A percentile compares a stretch with the other conserved stretches of the same genome.
Conservation (phyloP, 2,329 filamentous ascomycete species). For the Microdochium trichocladiopsis region DNA sequence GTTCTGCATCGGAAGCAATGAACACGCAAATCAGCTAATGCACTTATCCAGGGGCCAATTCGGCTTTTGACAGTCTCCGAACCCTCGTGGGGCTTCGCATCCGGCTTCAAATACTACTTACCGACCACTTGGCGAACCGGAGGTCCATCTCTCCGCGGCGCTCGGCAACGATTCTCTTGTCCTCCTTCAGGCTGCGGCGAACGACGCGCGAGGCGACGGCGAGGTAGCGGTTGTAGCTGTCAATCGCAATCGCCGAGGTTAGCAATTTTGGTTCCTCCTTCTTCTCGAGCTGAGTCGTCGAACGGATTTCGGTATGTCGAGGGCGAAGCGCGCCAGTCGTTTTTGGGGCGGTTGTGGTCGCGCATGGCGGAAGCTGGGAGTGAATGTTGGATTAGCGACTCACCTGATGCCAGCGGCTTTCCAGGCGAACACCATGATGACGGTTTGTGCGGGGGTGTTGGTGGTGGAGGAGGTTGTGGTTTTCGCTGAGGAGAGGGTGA, state of each 20-base stretch:
- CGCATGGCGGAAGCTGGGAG: too few species aligned
- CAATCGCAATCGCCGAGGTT: constrained; percentile 15
- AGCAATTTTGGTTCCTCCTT: too few species aligned
- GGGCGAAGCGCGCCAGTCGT: too few species aligned
- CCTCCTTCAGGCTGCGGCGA: constrained; percentile 95
- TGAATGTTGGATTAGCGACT: constrained; percentile 32
- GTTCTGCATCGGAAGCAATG: too few species aligned
- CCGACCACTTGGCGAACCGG: constrained; percentile 91
- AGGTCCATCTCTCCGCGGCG: constrained; percentile 85
- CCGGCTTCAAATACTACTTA: constrained; percentile 57
- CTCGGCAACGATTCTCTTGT: constrained; percentile 80
- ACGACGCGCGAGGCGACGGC: constrained; percentile 90
- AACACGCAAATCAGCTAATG: constrained; percentile 20
- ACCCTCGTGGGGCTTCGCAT: too few species aligned
- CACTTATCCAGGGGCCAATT: too few species aligned
- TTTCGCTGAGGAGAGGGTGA: constrained; percentile 7
- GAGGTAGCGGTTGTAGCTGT: constrained; percentile 99
- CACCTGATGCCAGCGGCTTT: constrained; percentile 97
- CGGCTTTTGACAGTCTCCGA: constrained; percentile 15
- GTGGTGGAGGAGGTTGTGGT: constrained; percentile 22
- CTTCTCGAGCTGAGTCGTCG: too few species aligned
- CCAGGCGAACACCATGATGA: constrained; percentile 95
- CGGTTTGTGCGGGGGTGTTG: constrained; percentile 27
- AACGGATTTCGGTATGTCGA: constrained; percentile 1
- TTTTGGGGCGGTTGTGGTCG: too few species aligned